Conservation (phyloP, 441 rosid species). For the Mallotus japonicus region DNA sequence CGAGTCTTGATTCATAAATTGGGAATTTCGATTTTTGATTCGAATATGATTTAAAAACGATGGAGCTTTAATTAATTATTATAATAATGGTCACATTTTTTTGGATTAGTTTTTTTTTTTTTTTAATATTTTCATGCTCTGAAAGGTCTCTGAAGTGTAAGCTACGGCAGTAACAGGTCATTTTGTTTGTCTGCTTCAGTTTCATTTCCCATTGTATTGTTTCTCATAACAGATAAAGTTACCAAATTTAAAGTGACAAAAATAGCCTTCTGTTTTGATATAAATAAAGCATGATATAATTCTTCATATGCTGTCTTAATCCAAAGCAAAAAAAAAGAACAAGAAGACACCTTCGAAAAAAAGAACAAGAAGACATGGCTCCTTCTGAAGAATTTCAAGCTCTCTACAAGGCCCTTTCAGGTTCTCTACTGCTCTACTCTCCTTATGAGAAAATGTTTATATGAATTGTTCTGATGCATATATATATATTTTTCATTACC, state of each 20-base stretch:
- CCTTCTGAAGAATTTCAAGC: conserved; percentile 40
- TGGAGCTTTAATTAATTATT: too few relatives aligned
- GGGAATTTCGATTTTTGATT: too few relatives aligned
- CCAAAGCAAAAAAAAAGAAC: background rate
- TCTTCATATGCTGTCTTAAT: background rate
- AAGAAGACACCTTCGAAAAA: too few relatives aligned
- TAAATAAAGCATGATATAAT: conserved; percentile 21
- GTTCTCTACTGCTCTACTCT: conserved; percentile 27
- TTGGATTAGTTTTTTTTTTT: too few relatives aligned
- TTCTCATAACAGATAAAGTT: background rate
- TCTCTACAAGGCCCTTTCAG: conserved; percentile 65
- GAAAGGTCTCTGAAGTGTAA: background rate
- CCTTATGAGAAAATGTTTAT: too few relatives aligned
- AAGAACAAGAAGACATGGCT: conserved; percentile 37
- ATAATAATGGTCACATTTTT: too few relatives aligned
- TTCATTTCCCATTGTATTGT: background rate
- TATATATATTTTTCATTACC: background rate
- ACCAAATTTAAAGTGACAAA: conserved; percentile 27
- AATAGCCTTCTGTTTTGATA: conserved; percentile 30
- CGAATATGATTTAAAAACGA: too few relatives aligned
- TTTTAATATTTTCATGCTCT: background rate
- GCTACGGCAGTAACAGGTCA: background rate
- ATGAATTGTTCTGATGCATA: too few relatives aligned
- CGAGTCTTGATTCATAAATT: too few relatives aligned
- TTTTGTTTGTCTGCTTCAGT: conserved; percentile 6